phyloP scores from a whole-genome alignment of 1,284 basidiomycete species.

The Kalmanozyma brasiliensis region DNA sequence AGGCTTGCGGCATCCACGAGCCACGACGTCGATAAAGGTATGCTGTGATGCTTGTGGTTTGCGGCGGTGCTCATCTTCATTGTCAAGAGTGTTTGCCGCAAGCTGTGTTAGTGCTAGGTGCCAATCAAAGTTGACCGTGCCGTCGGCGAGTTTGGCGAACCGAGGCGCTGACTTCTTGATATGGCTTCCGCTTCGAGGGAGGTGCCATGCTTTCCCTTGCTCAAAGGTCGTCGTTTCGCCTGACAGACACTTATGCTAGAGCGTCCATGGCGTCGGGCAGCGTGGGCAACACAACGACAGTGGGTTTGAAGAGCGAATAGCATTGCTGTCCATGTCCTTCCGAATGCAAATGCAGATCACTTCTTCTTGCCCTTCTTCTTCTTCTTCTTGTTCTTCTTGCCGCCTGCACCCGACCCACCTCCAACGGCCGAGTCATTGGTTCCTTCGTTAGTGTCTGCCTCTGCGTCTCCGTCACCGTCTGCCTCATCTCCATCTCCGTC shows the following conservation, averaged over 20 bases:
- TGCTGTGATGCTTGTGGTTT: no score
- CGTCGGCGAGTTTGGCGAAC: background rate
- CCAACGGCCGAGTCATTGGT: slow-evolving; percentile 79
- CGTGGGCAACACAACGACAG: no score
- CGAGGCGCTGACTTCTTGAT: no score
- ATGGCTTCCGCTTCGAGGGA: no score
- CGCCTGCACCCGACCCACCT: slow-evolving; percentile 78
- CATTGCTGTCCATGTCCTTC: no score
- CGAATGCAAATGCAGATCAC: slow-evolving; percentile 3
- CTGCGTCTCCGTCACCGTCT: slow-evolving; percentile 73
- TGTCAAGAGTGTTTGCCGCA: no score
- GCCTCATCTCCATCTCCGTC: slow-evolving; percentile 8
- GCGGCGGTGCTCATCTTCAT: background rate
- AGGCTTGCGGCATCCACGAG: slow-evolving; percentile 3
- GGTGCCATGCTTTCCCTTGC: no score
- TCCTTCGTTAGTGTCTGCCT: slow-evolving; percentile 76
- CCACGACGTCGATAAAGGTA: no score
- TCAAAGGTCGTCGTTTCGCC: no score
- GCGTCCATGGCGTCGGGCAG: no score
- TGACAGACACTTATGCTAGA: no score
- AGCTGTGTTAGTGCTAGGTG: background rate
- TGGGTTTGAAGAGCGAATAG: no score
- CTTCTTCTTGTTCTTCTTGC: slow-evolving; percentile 80
- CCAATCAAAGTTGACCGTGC: background rate
- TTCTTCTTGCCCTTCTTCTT: slow-evolving; percentile 52